A percentile compares a stretch with the other conserved stretches of the same genome.
Evolutionary conservation across 2,329 filamentous ascomycete species (phyloP).

Genomic region (Cadophora luteo-olivacea): DNA sequence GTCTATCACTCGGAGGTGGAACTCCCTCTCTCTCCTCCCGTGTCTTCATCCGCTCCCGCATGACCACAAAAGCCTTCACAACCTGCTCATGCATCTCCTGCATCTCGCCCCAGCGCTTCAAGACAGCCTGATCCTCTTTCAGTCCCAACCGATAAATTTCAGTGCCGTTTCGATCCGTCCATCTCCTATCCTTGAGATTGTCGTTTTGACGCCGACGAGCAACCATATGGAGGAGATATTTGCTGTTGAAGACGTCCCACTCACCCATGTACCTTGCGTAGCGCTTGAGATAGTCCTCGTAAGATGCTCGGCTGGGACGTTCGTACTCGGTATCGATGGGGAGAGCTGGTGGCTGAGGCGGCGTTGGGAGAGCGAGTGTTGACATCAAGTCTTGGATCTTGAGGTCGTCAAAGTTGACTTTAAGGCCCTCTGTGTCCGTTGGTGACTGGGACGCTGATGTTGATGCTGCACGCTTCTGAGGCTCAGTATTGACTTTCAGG

Average conservation of each 20-base stretch:
- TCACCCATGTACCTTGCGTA: conserved; percentile 61
- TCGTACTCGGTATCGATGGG: conserved; percentile 50
- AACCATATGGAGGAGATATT: conserved; percentile 62
- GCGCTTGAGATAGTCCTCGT: conserved; percentile 58
- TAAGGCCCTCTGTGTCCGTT: conserved; percentile 35
- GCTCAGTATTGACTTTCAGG: conserved; percentile 60
- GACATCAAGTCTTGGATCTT: conserved; percentile 56
- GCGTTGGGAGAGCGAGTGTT: conserved; percentile 55
- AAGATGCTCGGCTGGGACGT: conserved; percentile 48
- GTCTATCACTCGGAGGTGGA: neutral
- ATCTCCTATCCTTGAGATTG: conserved; percentile 46
- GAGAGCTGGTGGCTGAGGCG: conserved; percentile 48
- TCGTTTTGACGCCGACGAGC: conserved; percentile 54
- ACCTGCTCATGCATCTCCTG: conserved; percentile 65
- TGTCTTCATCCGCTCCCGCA: conserved; percentile 51
- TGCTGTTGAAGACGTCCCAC: conserved; percentile 58
- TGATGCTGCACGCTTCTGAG: conserved; percentile 54
- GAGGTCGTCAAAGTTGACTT: conserved; percentile 53
- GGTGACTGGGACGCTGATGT: conserved; percentile 32
- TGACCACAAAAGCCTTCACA: conserved; percentile 62
- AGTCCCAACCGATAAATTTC: conserved; percentile 65
- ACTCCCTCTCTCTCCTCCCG: conserved; percentile 8
- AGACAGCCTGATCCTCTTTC: conserved; percentile 68
- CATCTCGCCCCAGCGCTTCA: conserved; percentile 64
- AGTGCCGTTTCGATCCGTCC: conserved; percentile 54